Base-by-base conservation (phyloP, 768 basidiomycete genomes). In the Macrocybe gigantea region DNA sequence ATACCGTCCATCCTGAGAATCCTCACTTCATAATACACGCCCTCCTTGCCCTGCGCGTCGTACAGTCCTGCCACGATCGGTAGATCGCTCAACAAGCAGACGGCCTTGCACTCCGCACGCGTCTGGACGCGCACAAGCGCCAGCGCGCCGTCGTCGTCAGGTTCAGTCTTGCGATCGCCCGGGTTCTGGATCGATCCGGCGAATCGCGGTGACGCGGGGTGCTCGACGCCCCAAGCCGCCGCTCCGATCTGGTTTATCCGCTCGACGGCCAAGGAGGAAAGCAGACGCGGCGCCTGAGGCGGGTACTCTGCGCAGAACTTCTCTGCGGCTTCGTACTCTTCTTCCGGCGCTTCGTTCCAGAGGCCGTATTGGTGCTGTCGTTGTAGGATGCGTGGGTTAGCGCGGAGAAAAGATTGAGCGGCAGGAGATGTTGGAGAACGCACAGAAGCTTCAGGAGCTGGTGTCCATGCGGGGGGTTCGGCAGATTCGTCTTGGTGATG, bases 1-100 rank as follows among this genome's bases (percentile, higher is more conserved):
- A 79, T 63, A 5, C 82, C 79, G 30, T 76, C 67, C 83, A 83
- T 83, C 38, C 60, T 67, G 31, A 69, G 57, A 40, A 86, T 73
- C n/a, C 60, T 60, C 13, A 84, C 55, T 56, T 87, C 85, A 54
- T 75, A 87, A 60, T 87, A 86, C 0, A 81, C 72, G 14, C 84
- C 85, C 0, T 53, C 50, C 48, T 80, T 77, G 5, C 70, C 75
- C 31, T 70, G 71, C 9, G 72, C 70, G 47, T 79, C 74, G 51
- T 84, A 86, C 35, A 81, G 63, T 12, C 82, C 84, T 6, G 77
- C 77, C 34, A 80, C 56, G 40, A 85, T 67, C 0, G 83, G 85
- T 5, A 83, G 59, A 56, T 78, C 66, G 63, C 83, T 83, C 59
- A 82, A 52, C 32, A 86, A 56, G 58, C 76, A 80, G 2, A 70